phyloP scores from a whole-genome alignment of 139 green algal genomes.

The Asterochloris erici region DNA sequence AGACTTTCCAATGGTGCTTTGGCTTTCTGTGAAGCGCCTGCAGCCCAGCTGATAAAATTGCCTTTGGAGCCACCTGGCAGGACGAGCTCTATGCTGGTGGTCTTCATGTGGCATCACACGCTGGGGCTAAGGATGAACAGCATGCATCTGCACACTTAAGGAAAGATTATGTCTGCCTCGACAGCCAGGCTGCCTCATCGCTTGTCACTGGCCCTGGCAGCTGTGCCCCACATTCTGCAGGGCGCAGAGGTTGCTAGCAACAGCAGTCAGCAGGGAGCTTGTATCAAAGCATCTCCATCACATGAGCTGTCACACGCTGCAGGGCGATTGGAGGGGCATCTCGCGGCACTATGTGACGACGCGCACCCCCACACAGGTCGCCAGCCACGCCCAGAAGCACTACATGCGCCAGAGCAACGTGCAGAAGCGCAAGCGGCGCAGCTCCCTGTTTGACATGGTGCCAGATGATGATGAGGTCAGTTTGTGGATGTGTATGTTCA shows the following conservation, averaged over 20 bases:
- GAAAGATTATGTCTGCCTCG: too few species aligned
- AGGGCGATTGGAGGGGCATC: constrained; percentile 72
- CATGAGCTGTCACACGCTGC: background rate
- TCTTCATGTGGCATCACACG: too few species aligned
- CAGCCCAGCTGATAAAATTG: background rate
- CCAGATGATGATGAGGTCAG: background rate
- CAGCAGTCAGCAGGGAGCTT: background rate
- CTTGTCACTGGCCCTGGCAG: too few species aligned
- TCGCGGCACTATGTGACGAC: constrained; percentile 61
- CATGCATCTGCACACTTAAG: too few species aligned
- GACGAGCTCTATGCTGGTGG: too few species aligned
- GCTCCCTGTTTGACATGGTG: constrained; percentile 62
- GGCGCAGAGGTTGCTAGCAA: background rate
- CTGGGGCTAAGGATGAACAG: too few species aligned
- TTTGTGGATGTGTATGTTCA: too few species aligned
- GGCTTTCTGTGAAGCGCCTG: background rate
- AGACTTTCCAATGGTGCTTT: background rate
- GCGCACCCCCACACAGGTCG: constrained; percentile 62
- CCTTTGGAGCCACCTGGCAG: too few species aligned
- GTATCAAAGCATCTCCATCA: background rate
- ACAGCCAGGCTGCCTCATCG: too few species aligned
- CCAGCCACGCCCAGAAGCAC: constrained; percentile 74
- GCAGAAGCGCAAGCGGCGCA: constrained; percentile 56
- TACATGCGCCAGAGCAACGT: constrained; percentile 65
- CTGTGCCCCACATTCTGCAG: background rate